phyloP scores from a whole-genome alignment of 2,329 filamentous ascomycete genomes.

The Ustilaginoidea virens region DNA sequence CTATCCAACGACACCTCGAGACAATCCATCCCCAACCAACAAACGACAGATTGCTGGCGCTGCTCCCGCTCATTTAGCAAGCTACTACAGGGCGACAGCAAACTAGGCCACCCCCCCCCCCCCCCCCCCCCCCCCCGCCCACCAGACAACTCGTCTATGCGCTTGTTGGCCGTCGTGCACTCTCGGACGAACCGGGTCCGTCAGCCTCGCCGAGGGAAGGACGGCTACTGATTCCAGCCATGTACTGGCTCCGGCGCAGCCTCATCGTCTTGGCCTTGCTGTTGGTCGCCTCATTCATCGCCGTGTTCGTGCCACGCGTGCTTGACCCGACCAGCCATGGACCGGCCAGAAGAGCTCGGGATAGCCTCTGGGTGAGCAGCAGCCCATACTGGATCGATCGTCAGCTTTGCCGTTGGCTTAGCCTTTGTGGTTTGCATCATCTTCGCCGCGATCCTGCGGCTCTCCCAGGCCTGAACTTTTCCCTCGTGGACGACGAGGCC shows the following conservation, averaged over 20 bases:
- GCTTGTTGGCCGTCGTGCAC: too few relatives aligned
- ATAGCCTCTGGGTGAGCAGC: conserved; percentile 52
- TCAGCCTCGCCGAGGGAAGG: too few relatives aligned
- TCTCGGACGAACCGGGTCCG: too few relatives aligned
- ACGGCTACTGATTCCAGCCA: conserved; percentile 14
- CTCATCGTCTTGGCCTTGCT: conserved; percentile 23
- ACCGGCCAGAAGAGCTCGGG: conserved; percentile 44
- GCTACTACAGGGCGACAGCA: too few relatives aligned
- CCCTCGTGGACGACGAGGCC: conserved; percentile 12
- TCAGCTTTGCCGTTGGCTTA: conserved; percentile 64
- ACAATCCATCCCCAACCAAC: neutral
- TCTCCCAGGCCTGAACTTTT: conserved; percentile 9
- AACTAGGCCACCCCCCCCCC: too few relatives aligned
- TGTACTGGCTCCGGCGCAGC: conserved; percentile 32
- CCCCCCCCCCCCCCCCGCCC: too few relatives aligned
- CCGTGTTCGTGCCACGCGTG: conserved; percentile 34
- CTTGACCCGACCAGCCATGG: conserved; percentile 50
- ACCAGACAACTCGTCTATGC: too few relatives aligned
- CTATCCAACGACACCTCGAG: too few relatives aligned
- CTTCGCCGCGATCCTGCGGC: conserved; percentile 43
- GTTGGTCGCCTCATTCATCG: conserved; percentile 28
- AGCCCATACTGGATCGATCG: conserved; percentile 61
- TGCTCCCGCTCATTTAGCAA: too few relatives aligned
- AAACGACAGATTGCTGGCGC: neutral
- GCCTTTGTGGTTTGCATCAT: conserved; percentile 66